Percentiles rank a stretch among this genome's conserved stretches.
Conservation (phyloP, 108 stramenopile genomes). For the Pseudonitzschia multiseries region DNA sequence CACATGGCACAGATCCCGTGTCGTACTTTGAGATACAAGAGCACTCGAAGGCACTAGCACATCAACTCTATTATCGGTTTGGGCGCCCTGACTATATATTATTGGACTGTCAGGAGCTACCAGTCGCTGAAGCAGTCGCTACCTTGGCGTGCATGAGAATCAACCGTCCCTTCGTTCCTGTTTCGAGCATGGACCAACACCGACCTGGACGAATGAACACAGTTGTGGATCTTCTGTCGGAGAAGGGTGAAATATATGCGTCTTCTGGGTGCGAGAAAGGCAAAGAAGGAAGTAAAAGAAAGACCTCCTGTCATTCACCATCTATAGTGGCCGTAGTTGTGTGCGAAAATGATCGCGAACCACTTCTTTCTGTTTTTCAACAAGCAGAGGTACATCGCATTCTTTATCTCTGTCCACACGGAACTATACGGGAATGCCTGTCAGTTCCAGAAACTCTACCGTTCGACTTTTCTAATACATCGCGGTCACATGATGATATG, state of each 20-base stretch:
- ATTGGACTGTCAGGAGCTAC: constrained; percentile 36
- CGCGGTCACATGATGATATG: constrained; percentile 21
- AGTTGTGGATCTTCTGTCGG: constrained; percentile 29
- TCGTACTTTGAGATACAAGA: constrained; percentile 49
- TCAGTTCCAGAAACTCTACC: constrained; percentile 33
- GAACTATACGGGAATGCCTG: constrained; percentile 35
- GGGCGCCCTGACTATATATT: constrained; percentile 37
- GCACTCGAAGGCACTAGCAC: constrained; percentile 32
- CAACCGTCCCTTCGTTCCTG: constrained; percentile 39
- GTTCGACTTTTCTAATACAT: background rate
- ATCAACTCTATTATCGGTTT: constrained; percentile 37
- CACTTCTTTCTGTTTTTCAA: constrained; percentile 36
- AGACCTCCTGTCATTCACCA: background rate
- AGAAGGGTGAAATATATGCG: constrained; percentile 5
- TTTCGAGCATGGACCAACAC: constrained; percentile 33
- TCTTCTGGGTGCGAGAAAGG: background rate
- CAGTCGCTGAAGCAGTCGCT: constrained; percentile 35
- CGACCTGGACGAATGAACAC: constrained; percentile 19
- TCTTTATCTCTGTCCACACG: constrained; percentile 31
- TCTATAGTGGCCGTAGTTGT: constrained; percentile 32
- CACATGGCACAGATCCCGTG: constrained; percentile 1
- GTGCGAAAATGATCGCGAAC: constrained; percentile 47
- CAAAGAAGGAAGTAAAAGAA: background rate
- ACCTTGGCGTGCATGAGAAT: constrained; percentile 46
- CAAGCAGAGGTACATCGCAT: constrained; percentile 38